Percentiles rank a stretch among this genome's conserved stretches.
These are phyloP conservation scores for Globisporangium echinulatum DNA, from an alignment of 352 stramenopile genomes.

Conservation along the genomic window DNA sequence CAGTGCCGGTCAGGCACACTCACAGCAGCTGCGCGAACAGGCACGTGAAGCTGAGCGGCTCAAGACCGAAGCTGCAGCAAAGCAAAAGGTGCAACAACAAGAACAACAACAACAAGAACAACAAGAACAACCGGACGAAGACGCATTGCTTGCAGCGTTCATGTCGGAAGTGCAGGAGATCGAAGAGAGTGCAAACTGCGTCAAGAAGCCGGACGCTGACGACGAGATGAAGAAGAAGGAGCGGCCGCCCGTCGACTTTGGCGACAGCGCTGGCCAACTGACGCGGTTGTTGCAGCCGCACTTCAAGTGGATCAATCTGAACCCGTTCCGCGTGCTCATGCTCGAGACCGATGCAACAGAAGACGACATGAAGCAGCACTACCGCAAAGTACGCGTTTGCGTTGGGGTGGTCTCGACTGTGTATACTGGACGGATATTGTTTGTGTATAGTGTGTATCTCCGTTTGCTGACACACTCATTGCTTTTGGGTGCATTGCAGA, in stretches of 20 bases:
- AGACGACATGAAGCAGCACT: slow-evolving; percentile 89
- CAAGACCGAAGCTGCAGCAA: slow-evolving; percentile 20
- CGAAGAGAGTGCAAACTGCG: slow-evolving; percentile 65
- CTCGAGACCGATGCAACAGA: slow-evolving; percentile 79
- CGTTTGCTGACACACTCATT: no score
- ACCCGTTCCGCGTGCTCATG: slow-evolving; percentile 86
- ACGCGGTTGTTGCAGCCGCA: slow-evolving; percentile 59
- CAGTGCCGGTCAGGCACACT: slow-evolving; percentile 61
- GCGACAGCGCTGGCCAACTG: slow-evolving; percentile 54
- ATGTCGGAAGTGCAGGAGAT: slow-evolving; percentile 84
- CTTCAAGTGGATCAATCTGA: slow-evolving; percentile 87
- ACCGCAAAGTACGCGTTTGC: slow-evolving; percentile 58
- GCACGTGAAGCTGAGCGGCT: slow-evolving; percentile 36
- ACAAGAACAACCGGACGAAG: slow-evolving; percentile 21
- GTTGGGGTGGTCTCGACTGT: background rate
- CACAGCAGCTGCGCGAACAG: slow-evolving; percentile 43
- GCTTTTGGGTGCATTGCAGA: slow-evolving; percentile 19
- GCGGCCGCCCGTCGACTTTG: slow-evolving; percentile 64
- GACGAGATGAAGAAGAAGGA: slow-evolving; percentile 36
- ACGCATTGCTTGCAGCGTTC: slow-evolving; percentile 67
- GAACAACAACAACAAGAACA: slow-evolving; percentile 3
- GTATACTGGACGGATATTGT: no score
- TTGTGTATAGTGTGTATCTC: no score
- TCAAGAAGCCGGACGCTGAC: slow-evolving; percentile 54
- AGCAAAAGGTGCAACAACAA: slow-evolving; percentile 1